A percentile compares a stretch with the other conserved stretches of the same genome.
Conservation (phyloP, 1,284 basidiomycete species). For the Apiotrichum porosum region DNA sequence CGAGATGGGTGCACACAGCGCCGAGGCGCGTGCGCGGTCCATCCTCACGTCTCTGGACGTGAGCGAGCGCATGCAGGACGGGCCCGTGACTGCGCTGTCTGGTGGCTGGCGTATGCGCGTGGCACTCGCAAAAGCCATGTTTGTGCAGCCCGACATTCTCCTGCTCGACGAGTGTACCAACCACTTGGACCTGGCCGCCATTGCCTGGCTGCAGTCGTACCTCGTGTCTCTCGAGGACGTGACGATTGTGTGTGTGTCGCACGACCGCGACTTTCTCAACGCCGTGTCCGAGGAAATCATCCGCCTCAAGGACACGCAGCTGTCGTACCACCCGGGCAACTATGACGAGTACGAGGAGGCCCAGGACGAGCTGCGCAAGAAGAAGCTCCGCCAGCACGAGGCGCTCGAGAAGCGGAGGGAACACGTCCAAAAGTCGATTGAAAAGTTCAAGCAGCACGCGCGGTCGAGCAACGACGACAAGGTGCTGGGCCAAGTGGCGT, state of each 20-base stretch:
- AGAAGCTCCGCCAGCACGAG: constrained; percentile 55
- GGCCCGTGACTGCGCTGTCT: constrained; percentile 55
- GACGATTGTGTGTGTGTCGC: constrained; percentile 60
- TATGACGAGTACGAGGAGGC: constrained; percentile 19
- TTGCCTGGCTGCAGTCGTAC: constrained; percentile 56
- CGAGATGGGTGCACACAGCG: constrained; percentile 49
- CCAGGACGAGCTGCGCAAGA: constrained; percentile 41
- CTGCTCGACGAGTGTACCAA: constrained; percentile 51
- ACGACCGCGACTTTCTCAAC: constrained; percentile 67
- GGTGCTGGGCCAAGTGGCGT: constrained; percentile 48
- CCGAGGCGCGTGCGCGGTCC: constrained; percentile 56
- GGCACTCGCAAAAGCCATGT: constrained; percentile 50
- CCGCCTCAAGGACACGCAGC: constrained; percentile 56
- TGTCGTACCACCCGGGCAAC: constrained; percentile 51
- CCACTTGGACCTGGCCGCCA: constrained; percentile 49
- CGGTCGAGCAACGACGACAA: constrained; percentile 11
- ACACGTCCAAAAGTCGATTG: constrained; percentile 37
- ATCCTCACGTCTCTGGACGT: constrained; percentile 62
- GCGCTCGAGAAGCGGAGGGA: constrained; percentile 57
- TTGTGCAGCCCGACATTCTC: constrained; percentile 50
- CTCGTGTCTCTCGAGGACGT: constrained; percentile 49
- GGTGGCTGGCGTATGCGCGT: constrained; percentile 68
- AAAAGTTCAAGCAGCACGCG: constrained; percentile 16
- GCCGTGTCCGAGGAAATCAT: constrained; percentile 64
- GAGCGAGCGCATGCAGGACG: constrained; percentile 53